Evolutionary conservation across 1,139 yeast genomes (phyloP).

Genomic region (Petasospora rhodanensis): DNA sequence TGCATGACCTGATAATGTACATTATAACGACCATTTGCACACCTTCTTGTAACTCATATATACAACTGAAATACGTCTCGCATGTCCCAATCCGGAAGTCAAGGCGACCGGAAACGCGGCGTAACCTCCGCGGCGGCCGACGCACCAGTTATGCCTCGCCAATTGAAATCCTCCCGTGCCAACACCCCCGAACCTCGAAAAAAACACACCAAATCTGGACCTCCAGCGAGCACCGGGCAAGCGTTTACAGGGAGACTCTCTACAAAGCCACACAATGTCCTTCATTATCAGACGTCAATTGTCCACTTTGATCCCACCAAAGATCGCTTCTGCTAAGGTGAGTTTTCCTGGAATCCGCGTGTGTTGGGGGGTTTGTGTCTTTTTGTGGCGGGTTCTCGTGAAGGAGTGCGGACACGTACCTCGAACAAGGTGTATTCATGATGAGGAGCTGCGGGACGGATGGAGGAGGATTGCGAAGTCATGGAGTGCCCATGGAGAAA

Average conservation of each 20-base stretch:
- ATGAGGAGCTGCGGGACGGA: no score
- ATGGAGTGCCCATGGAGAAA: no score
- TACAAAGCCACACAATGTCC: slow-evolving; percentile 63
- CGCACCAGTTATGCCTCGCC: slow-evolving; percentile 21
- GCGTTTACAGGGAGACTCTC: no score
- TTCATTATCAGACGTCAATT: slow-evolving; percentile 87
- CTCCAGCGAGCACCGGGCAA: no score
- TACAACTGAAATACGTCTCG: neutral
- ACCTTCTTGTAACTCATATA: neutral
- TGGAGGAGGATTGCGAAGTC: no score
- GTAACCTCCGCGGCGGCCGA: slow-evolving; percentile 3
- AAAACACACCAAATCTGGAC: slow-evolving; percentile 7
- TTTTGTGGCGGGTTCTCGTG: no score
- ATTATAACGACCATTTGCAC: neutral
- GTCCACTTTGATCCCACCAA: slow-evolving; percentile 97
- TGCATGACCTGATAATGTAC: neutral
- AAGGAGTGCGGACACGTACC: no score
- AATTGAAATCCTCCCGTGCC: slow-evolving; percentile 14
- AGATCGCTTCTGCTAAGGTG: slow-evolving; percentile 94
- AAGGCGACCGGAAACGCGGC: slow-evolving; percentile 9
- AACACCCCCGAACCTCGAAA: slow-evolving; percentile 3
- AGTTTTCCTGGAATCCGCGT: slow-evolving; percentile 4
- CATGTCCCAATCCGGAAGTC: slow-evolving; percentile 18
- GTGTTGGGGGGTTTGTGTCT: no score
- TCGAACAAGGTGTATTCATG: no score